phyloP scores from a whole-genome alignment of 2,329 filamentous ascomycete species.

The Chrysoporthe puriensis region DNA sequence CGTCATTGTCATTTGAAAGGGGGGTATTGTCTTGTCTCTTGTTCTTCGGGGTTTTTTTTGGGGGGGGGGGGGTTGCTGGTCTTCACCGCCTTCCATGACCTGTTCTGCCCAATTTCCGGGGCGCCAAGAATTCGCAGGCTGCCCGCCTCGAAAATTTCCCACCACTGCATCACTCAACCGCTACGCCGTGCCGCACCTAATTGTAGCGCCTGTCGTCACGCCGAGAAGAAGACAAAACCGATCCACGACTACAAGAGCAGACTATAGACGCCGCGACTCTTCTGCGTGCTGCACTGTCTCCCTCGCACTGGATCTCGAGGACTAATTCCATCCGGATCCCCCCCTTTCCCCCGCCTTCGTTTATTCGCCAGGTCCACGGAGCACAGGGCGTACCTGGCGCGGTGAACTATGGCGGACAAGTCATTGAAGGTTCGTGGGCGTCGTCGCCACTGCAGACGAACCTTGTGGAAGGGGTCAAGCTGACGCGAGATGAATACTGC shows the following conservation, averaged over 20 bases:
- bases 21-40: no score
- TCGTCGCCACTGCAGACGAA: background rate
- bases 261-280: background rate
- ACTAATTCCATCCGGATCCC: background rate
- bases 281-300: background rate
- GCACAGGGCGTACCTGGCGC: background rate
- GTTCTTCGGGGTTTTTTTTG: no score
- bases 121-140: slow-evolving; percentile 9
- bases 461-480: slow-evolving; percentile 1
- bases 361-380: background rate
- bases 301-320: background rate
- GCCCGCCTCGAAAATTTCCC: slow-evolving; percentile 27
- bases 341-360: background rate
- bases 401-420: slow-evolving; percentile 33
- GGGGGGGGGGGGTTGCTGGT: background rate
- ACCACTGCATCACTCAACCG: slow-evolving; percentile 16
- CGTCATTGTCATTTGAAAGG: no score
- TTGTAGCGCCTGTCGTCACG: slow-evolving; percentile 32
- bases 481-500: slow-evolving; percentile 19
- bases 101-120: slow-evolving; percentile 4
- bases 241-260: background rate
- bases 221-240: background rate
- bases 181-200: slow-evolving; percentile 4
- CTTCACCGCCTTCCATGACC: background rate
- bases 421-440: slow-evolving; percentile 35